Evolutionary conservation across 1,284 basidiomycete genomes (phyloP).

Genomic region (Cutaneotrichosporon sp.): DNA sequence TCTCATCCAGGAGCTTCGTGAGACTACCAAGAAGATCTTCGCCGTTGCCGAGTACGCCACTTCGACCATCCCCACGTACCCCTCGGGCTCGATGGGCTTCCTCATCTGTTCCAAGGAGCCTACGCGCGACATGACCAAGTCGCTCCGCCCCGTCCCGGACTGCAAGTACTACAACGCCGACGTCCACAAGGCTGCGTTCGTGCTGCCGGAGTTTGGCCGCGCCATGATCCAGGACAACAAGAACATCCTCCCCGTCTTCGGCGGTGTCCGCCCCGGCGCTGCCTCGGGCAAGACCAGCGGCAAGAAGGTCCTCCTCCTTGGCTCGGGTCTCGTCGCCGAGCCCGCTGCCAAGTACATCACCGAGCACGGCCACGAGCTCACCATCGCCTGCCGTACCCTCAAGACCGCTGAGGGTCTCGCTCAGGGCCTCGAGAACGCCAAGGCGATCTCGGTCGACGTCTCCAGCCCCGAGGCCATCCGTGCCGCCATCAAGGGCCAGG

Average conservation of each 20-base stretch:
- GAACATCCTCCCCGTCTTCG: constrained; percentile 65
- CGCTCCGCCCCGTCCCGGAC: constrained; percentile 62
- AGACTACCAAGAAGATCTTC: constrained; percentile 74
- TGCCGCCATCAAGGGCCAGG: constrained; percentile 72
- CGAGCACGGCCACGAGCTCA: constrained; percentile 76
- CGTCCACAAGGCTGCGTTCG: constrained; percentile 61
- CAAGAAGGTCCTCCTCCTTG: constrained; percentile 83
- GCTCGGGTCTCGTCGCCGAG: constrained; percentile 89
- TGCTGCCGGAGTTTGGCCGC: constrained; percentile 86
- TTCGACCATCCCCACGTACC: constrained; percentile 97
- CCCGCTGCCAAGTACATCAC: constrained; percentile 92
- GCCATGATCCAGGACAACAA: constrained; percentile 66
- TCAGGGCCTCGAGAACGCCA: constrained; percentile 64
- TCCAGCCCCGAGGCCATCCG: constrained; percentile 68
- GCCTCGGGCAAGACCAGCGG: constrained; percentile 50
- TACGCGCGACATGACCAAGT: constrained; percentile 63
- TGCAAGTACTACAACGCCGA: constrained; percentile 47
- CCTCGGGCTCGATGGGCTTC: constrained; percentile 95
- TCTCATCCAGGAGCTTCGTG: constrained; percentile 74
- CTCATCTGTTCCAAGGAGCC: constrained; percentile 80
- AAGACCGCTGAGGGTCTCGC: constrained; percentile 65
- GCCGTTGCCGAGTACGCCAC: constrained; percentile 84
- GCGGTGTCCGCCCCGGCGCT: constrained; percentile 51
- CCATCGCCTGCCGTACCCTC: constrained; percentile 80
- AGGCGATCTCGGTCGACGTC: constrained; percentile 79